phyloP scores from a whole-genome alignment of 2,329 filamentous ascomycete species.

The Stagonosporopsis tanaceti region DNA sequence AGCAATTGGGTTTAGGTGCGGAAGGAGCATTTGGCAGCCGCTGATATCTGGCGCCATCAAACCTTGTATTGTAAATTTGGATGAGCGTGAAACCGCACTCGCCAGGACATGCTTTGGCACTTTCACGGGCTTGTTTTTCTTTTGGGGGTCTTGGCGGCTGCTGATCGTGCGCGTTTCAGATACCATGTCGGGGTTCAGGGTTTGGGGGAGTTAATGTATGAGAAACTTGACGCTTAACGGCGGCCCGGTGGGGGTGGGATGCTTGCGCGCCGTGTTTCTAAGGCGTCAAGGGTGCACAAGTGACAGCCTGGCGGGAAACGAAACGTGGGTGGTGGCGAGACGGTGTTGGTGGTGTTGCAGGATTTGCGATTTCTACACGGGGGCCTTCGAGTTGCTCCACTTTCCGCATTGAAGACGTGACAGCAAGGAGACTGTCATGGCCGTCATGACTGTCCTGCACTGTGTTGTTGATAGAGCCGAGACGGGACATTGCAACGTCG shows the following conservation, averaged over 20 bases:
- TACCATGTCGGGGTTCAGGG: slow-evolving; percentile 7
- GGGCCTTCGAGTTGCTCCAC: neutral
- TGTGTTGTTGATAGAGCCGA: neutral
- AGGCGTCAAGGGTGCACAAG: neutral
- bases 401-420: neutral
- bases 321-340: slow-evolving; percentile 8
- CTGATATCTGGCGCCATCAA: slow-evolving; percentile 3
- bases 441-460: slow-evolving; percentile 11
- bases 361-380: slow-evolving; percentile 11
- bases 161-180: slow-evolving; percentile 6
- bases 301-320: slow-evolving; percentile 14
- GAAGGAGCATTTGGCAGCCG: slow-evolving; percentile 12
- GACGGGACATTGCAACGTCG: neutral
- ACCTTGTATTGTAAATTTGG: neutral
- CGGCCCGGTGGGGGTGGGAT: neutral
- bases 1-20: neutral
- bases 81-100: neutral
- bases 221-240: slow-evolving; percentile 16
- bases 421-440: neutral
- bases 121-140: neutral
- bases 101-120: neutral
- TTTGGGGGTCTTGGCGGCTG: neutral
- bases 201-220: neutral
- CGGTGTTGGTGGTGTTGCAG: slow-evolving; percentile 16
- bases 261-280: neutral